These are phyloP conservation scores for Aspergillus carbonarius DNA, from an alignment of 2,329 filamentous ascomycete genomes.

Conservation along the genomic window DNA sequence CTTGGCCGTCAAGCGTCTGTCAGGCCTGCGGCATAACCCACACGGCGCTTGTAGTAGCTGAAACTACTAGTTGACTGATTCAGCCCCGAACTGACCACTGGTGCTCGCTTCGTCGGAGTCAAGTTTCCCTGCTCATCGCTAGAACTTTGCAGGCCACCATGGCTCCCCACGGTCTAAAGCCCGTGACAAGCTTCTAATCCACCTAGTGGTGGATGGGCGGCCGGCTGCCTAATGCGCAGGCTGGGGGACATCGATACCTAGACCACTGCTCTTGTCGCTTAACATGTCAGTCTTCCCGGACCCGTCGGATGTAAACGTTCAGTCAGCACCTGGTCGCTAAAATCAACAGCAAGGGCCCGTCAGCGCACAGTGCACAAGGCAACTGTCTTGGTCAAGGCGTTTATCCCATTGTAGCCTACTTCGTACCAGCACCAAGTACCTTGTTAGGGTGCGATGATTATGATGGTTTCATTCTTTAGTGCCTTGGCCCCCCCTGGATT, in stretches of 20 bases:
- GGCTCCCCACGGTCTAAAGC: background rate
- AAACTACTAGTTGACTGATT: background rate
- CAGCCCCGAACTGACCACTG: background rate
- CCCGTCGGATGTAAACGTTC: background rate
- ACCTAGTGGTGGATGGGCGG: background rate
- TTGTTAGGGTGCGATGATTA: background rate
- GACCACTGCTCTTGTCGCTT: background rate
- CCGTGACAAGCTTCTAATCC: background rate
- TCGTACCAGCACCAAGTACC: background rate
- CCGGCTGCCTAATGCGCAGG: background rate
- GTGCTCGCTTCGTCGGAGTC: background rate
- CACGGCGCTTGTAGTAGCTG: background rate
- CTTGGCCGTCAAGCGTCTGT: background rate
- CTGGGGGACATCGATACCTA: background rate
- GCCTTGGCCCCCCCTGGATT: background rate
- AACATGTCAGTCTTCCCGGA: background rate
- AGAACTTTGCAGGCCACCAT: background rate
- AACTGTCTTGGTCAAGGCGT: background rate
- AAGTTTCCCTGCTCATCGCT: background rate
- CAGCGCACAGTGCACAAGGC: background rate
- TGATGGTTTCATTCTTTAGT: background rate
- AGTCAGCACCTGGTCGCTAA: background rate
- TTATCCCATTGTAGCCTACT: background rate
- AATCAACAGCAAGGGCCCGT: background rate
- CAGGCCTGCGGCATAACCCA: background rate